A percentile compares a stretch with the other conserved stretches of the same genome.
Evolutionary conservation across 2,329 filamentous ascomycete species (phyloP).

Genomic region (Diaporthe sp.): DNA sequence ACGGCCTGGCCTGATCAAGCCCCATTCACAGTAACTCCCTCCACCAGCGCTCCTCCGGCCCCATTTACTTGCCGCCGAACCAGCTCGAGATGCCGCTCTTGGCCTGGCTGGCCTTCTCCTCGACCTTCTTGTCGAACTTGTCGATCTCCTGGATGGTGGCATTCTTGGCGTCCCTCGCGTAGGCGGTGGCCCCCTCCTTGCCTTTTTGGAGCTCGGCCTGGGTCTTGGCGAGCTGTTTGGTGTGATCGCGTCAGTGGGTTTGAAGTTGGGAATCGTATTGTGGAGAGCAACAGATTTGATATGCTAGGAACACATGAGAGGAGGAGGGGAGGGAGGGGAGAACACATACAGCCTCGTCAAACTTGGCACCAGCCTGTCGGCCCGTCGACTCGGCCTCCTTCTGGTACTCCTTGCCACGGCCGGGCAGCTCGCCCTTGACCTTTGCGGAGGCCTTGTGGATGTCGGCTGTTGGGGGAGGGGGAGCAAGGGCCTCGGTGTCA

Average conservation of each 20-base stretch:
- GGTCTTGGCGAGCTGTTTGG: constrained; percentile 67
- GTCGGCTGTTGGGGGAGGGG: constrained; percentile 69
- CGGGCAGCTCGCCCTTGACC: constrained; percentile 73
- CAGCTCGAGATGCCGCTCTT: constrained; percentile 87
- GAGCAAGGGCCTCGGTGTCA: constrained; percentile 32
- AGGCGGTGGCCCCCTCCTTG: constrained; percentile 68
- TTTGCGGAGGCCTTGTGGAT: constrained; percentile 74
- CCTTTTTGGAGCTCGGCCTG: constrained; percentile 71
- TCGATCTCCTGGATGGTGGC: constrained; percentile 79
- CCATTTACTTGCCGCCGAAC: constrained; percentile 74
- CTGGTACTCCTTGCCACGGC: constrained; percentile 70
- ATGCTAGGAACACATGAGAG: too few relatives aligned
- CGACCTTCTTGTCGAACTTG: constrained; percentile 84
- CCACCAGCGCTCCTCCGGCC: neutral
- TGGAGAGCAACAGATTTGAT: too few relatives aligned
- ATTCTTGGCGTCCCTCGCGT: constrained; percentile 71
- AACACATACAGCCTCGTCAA: constrained; percentile 75
- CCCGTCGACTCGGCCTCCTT: constrained; percentile 72
- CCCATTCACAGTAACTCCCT: too few relatives aligned
- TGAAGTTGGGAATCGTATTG: too few relatives aligned
- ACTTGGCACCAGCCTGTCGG: constrained; percentile 69
- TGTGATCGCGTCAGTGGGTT: constrained; percentile 46
- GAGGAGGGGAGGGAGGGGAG: neutral
- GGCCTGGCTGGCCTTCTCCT: constrained; percentile 81
- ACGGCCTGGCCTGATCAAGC: too few relatives aligned